Conservation (phyloP, 176 grass and related monocot species). For the Bonia amplexicaulis region DNA sequence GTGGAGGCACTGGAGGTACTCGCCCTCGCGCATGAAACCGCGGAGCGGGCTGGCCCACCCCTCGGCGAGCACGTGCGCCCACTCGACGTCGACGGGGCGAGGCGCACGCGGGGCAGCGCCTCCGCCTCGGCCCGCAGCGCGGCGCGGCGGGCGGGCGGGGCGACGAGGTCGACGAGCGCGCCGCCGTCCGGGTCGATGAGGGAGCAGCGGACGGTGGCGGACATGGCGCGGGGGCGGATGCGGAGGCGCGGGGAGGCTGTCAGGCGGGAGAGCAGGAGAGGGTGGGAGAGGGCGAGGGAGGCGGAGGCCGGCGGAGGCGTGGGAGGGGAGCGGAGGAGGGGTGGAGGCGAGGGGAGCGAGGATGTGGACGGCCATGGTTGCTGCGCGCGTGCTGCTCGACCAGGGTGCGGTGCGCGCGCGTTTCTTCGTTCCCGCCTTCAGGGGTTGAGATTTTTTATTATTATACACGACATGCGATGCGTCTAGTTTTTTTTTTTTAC, state of each 20-base stretch:
- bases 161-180: slow-evolving; percentile 55
- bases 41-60: slow-evolving; percentile 88
- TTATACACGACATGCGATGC: too few species aligned
- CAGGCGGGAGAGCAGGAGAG: neutral
- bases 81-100: slow-evolving; percentile 68
- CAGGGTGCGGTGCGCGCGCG: too few species aligned
- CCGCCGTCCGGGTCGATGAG: slow-evolving; percentile 97
- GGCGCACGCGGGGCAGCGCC: slow-evolving; percentile 35
- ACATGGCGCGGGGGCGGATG: neutral
- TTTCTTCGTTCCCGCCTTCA: too few species aligned
- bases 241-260: neutral
- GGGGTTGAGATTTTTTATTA: too few species aligned
- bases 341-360: slow-evolving; percentile 32
- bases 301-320: slow-evolving; percentile 1
- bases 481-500: too few species aligned
- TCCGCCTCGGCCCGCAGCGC: slow-evolving; percentile 52
- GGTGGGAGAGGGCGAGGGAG: neutral
- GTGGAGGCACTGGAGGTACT: slow-evolving; percentile 89
- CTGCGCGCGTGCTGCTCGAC: slow-evolving; percentile 5
- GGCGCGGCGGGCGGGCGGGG: neutral
- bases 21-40: slow-evolving; percentile 83
- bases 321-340: neutral
- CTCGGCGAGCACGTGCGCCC: slow-evolving; percentile 92
- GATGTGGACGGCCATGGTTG: slow-evolving; percentile 45
- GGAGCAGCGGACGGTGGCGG: slow-evolving; percentile 43